Conservation (phyloP, 1,284 basidiomycete species). For the Cutaneotrichosporon dermatis region DNA sequence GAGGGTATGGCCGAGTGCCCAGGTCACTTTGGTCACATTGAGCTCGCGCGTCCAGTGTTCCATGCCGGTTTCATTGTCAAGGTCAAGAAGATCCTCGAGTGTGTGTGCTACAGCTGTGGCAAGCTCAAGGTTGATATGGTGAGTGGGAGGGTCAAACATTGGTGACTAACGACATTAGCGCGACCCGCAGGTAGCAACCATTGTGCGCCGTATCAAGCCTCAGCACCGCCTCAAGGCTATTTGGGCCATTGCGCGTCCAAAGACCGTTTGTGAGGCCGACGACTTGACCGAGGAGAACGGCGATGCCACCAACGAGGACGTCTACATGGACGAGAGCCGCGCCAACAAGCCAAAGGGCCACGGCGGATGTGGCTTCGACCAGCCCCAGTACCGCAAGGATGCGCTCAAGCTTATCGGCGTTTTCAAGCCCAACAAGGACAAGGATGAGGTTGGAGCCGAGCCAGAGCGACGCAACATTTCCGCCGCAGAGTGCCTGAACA, state of each 20-base stretch:
- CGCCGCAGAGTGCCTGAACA: slow-evolving; percentile 83
- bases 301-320: slow-evolving; percentile 63
- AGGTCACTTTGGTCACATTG: slow-evolving; percentile 97
- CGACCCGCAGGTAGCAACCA: slow-evolving; percentile 74
- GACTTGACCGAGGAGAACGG: slow-evolving; percentile 62
- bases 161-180: slow-evolving; percentile 52
- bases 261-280: slow-evolving; percentile 79
- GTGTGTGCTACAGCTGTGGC: slow-evolving; percentile 97
- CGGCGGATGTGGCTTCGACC: slow-evolving; percentile 89
- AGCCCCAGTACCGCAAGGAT: slow-evolving; percentile 90
- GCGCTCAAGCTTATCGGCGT: slow-evolving; percentile 94
- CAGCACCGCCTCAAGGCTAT: slow-evolving; percentile 83
- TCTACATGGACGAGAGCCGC: slow-evolving; percentile 50
- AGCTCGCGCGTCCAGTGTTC: slow-evolving; percentile 92
- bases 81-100: slow-evolving; percentile 99
- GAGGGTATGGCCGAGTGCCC: slow-evolving; percentile 98
- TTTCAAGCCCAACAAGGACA: slow-evolving; percentile 86
- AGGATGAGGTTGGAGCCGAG: slow-evolving; percentile 78
- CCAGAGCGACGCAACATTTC: slow-evolving; percentile 86
- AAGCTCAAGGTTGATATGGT: slow-evolving; percentile 95
- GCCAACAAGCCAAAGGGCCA: slow-evolving; percentile 57
- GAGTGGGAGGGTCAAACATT: slow-evolving; percentile 1
- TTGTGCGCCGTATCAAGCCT: slow-evolving; percentile 77
- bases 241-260: slow-evolving; percentile 62
- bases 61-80: slow-evolving; percentile 98